These are phyloP conservation scores for Phalaenopsis hybrid DNA, from an alignment of 116 monocot species.

Conservation along the genomic window DNA sequence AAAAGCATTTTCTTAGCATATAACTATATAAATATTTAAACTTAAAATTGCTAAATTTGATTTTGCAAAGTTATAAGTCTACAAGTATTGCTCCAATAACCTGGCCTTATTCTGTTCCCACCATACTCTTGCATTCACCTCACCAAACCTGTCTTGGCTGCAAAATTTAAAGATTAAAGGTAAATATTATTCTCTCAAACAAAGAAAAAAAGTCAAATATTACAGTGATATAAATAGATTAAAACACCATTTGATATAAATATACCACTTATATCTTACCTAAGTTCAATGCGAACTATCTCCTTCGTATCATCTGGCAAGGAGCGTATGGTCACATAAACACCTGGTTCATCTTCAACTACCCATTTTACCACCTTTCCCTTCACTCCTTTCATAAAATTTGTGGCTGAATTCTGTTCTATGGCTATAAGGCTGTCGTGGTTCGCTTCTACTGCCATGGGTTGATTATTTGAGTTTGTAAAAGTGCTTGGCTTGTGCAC, in stretches of 20 bases:
- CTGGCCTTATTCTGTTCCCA: slow-evolving; percentile 43
- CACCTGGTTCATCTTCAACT: slow-evolving; percentile 47
- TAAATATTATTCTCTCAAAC: too few relatives aligned
- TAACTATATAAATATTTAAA: too few relatives aligned
- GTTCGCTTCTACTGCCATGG: background rate
- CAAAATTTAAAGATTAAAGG: background rate
- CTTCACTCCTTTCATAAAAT: background rate
- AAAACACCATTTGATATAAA: background rate
- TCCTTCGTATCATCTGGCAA: slow-evolving; percentile 26
- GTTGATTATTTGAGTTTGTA: background rate
- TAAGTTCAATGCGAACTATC: slow-evolving; percentile 30
- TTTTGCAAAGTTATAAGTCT: background rate
- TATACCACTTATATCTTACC: slow-evolving; percentile 11
- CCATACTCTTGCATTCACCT: slow-evolving; percentile 47
- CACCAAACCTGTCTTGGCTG: slow-evolving; percentile 29
- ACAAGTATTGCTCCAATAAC: slow-evolving; percentile 18
- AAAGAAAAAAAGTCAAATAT: background rate
- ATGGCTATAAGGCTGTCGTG: too few relatives aligned
- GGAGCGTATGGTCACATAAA: slow-evolving; percentile 23
- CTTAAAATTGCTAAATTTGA: too few relatives aligned
- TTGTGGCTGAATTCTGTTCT: background rate
- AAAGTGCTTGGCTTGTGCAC: background rate
- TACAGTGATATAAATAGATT: background rate
- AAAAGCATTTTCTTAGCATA: too few relatives aligned
- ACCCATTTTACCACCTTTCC: slow-evolving; percentile 26